phyloP scores from a whole-genome alignment of 805 yeast genomes.

The Vanderwaltozyma verrucispora region DNA sequence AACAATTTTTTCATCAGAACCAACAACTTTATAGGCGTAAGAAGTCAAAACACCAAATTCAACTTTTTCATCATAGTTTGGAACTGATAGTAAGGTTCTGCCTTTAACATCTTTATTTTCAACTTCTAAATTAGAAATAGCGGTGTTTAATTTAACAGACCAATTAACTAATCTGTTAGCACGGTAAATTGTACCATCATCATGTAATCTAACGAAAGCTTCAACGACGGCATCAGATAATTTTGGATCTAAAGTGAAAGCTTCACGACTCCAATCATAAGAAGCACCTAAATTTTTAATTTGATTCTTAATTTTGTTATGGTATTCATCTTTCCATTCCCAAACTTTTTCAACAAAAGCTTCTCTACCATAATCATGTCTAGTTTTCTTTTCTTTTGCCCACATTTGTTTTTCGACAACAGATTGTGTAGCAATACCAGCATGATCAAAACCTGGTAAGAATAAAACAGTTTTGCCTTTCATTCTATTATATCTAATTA shows the following conservation, averaged over 20 bases:
- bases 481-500: slow-evolving; percentile 94
- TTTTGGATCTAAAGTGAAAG: slow-evolving; percentile 78
- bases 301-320: slow-evolving; percentile 73
- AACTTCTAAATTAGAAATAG: slow-evolving; percentile 91
- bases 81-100: slow-evolving; percentile 69
- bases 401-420: slow-evolving; percentile 94
- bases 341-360: slow-evolving; percentile 79
- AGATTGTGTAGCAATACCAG: slow-evolving; percentile 97
- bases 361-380: slow-evolving; percentile 95
- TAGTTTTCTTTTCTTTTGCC: slow-evolving; percentile 77
- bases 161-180: slow-evolving; percentile 90
- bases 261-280: slow-evolving; percentile 92
- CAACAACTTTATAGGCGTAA: slow-evolving; percentile 82
- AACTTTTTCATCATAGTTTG: slow-evolving; percentile 80
- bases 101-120: slow-evolving; percentile 86
- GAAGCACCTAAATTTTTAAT: slow-evolving; percentile 88
- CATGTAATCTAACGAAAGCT: slow-evolving; percentile 84
- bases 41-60: slow-evolving; percentile 98
- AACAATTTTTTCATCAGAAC: slow-evolving; percentile 71
- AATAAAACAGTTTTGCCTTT: slow-evolving; percentile 88
- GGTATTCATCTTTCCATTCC: slow-evolving; percentile 98
- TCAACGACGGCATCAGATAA: slow-evolving; percentile 74
- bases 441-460: slow-evolving; percentile 97
- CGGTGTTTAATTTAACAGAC: slow-evolving; percentile 92
- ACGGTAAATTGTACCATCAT: slow-evolving; percentile 92